phyloP scores from a whole-genome alignment of 2,329 filamentous ascomycete genomes.

The Ophiostoma ulmi region DNA sequence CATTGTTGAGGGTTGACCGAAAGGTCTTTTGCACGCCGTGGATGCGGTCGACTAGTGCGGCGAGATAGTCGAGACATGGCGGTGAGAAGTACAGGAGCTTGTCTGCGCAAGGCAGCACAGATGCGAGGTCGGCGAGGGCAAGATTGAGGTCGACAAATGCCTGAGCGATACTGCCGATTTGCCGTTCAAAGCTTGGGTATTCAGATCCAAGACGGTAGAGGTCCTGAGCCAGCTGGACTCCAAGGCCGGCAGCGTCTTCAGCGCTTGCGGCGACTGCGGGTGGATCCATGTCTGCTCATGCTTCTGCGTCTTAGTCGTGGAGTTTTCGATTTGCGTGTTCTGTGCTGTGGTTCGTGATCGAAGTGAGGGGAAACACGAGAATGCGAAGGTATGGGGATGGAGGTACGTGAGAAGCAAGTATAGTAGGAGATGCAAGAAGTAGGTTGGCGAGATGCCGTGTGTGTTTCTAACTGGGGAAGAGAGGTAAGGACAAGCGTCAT shows the following conservation, averaged over 20 bases:
- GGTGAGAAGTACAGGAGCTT: background rate
- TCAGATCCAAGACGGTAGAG: conserved; percentile 25
- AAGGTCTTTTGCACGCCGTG: conserved; percentile 22
- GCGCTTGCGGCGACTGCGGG: conserved; percentile 23
- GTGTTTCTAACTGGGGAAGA: conserved; percentile 5
- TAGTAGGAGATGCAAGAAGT: background rate
- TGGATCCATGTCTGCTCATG: conserved; percentile 25
- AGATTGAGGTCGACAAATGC: conserved; percentile 27
- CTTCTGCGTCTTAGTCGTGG: conserved; percentile 5
- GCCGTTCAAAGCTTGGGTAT: conserved; percentile 21
- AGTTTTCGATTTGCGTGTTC: background rate
- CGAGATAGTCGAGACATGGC: conserved; percentile 17
- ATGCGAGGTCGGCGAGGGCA: conserved; percentile 23
- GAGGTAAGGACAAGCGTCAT: conserved; percentile 9
- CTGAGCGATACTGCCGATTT: conserved; percentile 27
- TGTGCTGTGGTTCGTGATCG: background rate
- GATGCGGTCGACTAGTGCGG: conserved; percentile 22
- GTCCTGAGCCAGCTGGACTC: conserved; percentile 26
- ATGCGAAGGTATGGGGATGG: background rate
- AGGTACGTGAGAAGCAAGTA: background rate
- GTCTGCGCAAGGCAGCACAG: conserved; percentile 8
- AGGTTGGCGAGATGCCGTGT: conserved; percentile 11
- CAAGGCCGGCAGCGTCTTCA: conserved; percentile 24
- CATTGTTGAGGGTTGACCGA: conserved; percentile 8
- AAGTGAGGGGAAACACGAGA: conserved; percentile 4